phyloP scores from a whole-genome alignment of 495 filamentous ascomycete genomes.

The Aspergillus asperescens region DNA sequence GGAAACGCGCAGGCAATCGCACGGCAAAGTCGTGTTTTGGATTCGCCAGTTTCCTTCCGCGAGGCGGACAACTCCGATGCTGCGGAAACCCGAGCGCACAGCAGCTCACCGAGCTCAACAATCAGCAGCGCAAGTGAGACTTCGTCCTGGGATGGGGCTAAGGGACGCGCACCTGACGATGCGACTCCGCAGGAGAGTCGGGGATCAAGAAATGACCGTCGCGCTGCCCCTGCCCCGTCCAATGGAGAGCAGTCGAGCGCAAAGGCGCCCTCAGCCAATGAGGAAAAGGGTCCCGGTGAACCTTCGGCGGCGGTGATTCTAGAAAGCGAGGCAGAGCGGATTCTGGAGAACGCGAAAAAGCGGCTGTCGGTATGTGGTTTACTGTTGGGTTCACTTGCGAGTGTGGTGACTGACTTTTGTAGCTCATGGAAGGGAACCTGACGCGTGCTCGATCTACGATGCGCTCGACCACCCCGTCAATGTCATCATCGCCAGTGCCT shows the following conservation, averaged over 20 bases:
- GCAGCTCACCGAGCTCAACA: slow-evolving; percentile 38
- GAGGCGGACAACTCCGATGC: slow-evolving; percentile 9
- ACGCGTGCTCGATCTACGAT: slow-evolving; percentile 72
- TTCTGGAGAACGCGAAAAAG: slow-evolving; percentile 85
- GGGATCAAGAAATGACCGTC: slow-evolving; percentile 9
- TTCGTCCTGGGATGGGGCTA: slow-evolving; percentile 18
- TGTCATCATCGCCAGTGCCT: slow-evolving; percentile 44
- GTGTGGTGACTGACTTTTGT: slow-evolving; percentile 12
- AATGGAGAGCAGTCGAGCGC: slow-evolving; percentile 8
- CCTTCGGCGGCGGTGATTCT: slow-evolving; percentile 64
- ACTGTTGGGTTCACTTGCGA: not conserved
- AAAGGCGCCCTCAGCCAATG: slow-evolving; percentile 22
- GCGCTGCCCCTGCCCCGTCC: not conserved
- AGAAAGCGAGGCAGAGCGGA: slow-evolving; percentile 78
- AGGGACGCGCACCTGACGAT: slow-evolving; percentile 16
- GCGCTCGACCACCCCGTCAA: slow-evolving; percentile 50
- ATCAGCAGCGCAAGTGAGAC: slow-evolving; percentile 34
- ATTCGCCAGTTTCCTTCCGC: slow-evolving; percentile 14
- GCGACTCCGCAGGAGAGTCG: slow-evolving; percentile 12
- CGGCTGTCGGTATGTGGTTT: slow-evolving; percentile 66
- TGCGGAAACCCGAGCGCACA: slow-evolving; percentile 25
- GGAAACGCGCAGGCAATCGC: slow-evolving; percentile 6
- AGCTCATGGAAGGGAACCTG: slow-evolving; percentile 92
- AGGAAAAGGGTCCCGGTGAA: slow-evolving; percentile 37
- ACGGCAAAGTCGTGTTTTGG: slow-evolving; percentile 11